A percentile compares a stretch with the other conserved stretches of the same genome.
Conservation (phyloP, 306 rosid species). For the Malus sieversii region DNA sequence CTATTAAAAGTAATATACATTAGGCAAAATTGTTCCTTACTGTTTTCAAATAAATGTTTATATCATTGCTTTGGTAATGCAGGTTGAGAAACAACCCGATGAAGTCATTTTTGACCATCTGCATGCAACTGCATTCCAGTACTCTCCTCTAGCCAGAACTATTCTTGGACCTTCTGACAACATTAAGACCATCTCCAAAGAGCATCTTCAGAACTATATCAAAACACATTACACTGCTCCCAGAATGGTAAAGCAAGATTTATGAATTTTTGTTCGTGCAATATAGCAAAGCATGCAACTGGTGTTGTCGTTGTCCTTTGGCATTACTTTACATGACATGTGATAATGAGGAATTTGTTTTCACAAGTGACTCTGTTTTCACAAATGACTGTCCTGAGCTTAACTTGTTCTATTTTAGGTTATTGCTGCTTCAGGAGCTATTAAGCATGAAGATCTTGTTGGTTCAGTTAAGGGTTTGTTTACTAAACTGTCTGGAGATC, state of each 20-base stretch:
- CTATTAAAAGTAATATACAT: background rate
- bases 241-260: conserved; percentile 59
- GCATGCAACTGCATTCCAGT: conserved; percentile 93
- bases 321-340: background rate
- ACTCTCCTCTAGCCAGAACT: conserved; percentile 88
- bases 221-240: conserved; percentile 90
- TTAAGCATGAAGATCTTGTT: conserved; percentile 78
- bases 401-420: conserved; percentile 36
- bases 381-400: background rate
- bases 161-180: conserved; percentile 86
- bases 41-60: background rate
- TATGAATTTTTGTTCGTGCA: background rate
- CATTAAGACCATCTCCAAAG: conserved; percentile 72
- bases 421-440: conserved; percentile 84
- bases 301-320: background rate
- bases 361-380: background rate
- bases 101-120: conserved; percentile 86
- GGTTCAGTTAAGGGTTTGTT: conserved; percentile 58
- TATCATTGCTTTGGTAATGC: conserved; percentile 3
- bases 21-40: background rate
- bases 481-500: conserved; percentile 65
- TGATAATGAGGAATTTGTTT: background rate
- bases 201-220: conserved; percentile 72
- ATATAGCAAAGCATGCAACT: background rate
- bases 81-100: conserved; percentile 89